These are phyloP conservation scores for Ogataea angusta DNA, from an alignment of 805 yeast species.

Conservation along the genomic window DNA sequence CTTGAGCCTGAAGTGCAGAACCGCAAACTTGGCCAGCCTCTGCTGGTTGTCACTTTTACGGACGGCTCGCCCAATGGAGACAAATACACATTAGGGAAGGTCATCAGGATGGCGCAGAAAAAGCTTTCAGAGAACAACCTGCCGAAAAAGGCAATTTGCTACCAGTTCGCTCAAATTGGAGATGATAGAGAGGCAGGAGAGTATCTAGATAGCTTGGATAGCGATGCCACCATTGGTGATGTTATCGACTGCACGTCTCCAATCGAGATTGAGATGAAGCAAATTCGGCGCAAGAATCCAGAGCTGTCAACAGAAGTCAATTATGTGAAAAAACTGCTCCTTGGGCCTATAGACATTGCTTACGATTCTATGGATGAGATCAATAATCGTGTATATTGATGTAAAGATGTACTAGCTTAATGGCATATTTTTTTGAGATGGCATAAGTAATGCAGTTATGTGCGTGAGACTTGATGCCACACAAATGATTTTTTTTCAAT, in stretches of 20 bases:
- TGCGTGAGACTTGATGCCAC: constrained; percentile 6
- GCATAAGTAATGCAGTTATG: background rate
- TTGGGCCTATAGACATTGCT: constrained; percentile 25
- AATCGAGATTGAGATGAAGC: constrained; percentile 23
- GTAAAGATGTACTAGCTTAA: constrained; percentile 1
- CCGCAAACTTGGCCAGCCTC: constrained; percentile 16
- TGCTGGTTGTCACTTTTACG: constrained; percentile 22
- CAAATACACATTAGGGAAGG: constrained; percentile 10
- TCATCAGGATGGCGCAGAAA: constrained; percentile 14
- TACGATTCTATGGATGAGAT: constrained; percentile 28
- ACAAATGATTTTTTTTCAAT: constrained; percentile 5
- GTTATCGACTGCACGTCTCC: constrained; percentile 28
- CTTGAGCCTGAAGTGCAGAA: constrained; percentile 20
- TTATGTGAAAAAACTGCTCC: constrained; percentile 23
- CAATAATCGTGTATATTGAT: constrained; percentile 14
- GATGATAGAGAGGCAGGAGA: constrained; percentile 20
- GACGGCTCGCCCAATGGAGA: constrained; percentile 27
- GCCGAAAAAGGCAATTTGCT: constrained; percentile 20
- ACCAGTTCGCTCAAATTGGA: constrained; percentile 28
- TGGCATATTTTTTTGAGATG: background rate
- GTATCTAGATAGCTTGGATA: constrained; percentile 23
- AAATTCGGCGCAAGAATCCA: constrained; percentile 18
- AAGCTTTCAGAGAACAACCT: constrained; percentile 8
- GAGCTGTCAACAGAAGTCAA: constrained; percentile 27
- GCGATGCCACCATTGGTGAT: constrained; percentile 20